Base-by-base conservation (phyloP, 2,329 filamentous ascomycete species). In the Camptophora hylomeconis region DNA sequence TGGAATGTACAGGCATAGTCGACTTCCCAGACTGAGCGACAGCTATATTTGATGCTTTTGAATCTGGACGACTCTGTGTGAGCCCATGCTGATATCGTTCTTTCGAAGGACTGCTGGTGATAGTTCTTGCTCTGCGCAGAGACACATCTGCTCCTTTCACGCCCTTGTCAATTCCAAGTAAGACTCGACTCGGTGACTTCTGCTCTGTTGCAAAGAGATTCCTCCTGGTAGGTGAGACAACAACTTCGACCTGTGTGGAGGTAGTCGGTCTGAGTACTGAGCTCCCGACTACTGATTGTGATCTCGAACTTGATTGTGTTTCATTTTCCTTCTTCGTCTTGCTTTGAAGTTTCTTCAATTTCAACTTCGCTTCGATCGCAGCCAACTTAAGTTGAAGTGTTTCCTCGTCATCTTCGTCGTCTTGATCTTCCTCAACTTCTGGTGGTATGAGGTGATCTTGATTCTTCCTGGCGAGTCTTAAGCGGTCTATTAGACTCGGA, bases 121-220 rank as follows among this genome's bases (percentile, higher is more conserved):
- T 29, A 37, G 34, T 37, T 38, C 49, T 24, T 3, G 81, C 73
- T 40, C 82, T 67, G 52, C 81, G 89, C 16, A 95, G 58, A 3
- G 86, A 94, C 17, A 95, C 66, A 45, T 94, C 83, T 34, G 72
- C 72, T 2, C 77, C 84, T 44, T 67, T 78, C 19, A 86, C 59
- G 1, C 83, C 84, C 50, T 92, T 92, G 54, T 93, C 86, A 37
- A 95, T 92, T 4, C 89, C 87, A 10, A 95, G 54, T 11, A 83
- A 56, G 9, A 89, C 70, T 36, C 86, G 68, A 30, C 78, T 78
- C 1, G 89, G 87, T 2, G 86, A 94, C 15, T 67, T 72, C 19
- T 73, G 75, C 9, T 69, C 60, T 10, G 59, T 47, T 2, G 62
- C 48, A 1, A 54, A 49, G 9, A 60, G 53, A 22, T 51, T 64